Conservation (phyloP, 345 rosid species). For the Angophora floribunda region DNA sequence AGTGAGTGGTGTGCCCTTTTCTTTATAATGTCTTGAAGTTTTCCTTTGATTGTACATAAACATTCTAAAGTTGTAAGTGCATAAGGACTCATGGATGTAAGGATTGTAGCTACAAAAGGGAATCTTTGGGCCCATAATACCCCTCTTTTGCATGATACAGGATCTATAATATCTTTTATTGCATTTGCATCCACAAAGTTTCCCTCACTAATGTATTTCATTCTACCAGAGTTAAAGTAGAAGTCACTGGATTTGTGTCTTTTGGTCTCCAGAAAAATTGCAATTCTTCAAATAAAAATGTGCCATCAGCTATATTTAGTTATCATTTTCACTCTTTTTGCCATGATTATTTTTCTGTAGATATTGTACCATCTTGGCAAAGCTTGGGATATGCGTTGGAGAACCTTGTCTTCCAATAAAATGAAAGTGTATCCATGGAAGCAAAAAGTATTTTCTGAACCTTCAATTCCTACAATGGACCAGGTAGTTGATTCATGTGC, state of each 20-base stretch:
- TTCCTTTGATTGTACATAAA: background rate
- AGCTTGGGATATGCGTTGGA: slow-evolving; percentile 90
- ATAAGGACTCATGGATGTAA: background rate
- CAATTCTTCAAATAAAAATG: background rate
- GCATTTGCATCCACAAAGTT: background rate
- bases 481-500: slow-evolving; percentile 34
- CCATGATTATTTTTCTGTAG: slow-evolving; percentile 25
- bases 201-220: background rate
- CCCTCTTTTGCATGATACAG: background rate
- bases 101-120: background rate
- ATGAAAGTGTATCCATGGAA: slow-evolving; percentile 17
- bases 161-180: background rate
- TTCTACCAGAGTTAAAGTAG: background rate
- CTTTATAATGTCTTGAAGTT: background rate
- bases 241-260: background rate
- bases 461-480: slow-evolving; percentile 48
- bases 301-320: background rate
- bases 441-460: slow-evolving; percentile 36
- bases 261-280: background rate
- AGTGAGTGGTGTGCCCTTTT: background rate
- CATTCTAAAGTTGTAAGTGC: background rate
- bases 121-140: background rate
- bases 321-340: background rate
- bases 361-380: slow-evolving; percentile 80
- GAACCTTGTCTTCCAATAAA: slow-evolving; percentile 18